Base-by-base conservation (phyloP, 2,329 filamentous ascomycete genomes). In the Colletotrichum tamarilloi region DNA sequence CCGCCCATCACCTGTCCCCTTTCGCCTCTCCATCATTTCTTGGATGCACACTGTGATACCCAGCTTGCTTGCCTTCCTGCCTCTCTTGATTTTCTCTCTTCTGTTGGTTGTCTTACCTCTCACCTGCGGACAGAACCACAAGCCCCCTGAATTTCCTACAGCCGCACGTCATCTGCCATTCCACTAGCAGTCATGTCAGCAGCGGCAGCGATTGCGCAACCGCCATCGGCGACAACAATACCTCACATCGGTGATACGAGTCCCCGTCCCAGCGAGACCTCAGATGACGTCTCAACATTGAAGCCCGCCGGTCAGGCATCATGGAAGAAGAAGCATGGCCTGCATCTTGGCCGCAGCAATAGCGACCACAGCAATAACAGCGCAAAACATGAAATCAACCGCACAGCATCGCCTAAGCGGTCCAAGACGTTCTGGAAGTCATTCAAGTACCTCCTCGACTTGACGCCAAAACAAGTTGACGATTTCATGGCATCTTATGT, bases 401-500 rank as follows among this genome's bases (percentile, higher is more conserved):
- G 67, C 55, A 71, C 67, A 28, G 56, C 62, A 8, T 53, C n/a
- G 11, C 81, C 86, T 4, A 86, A 86, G 74, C 83, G 87, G 52
- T 82, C 85, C 78, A 87, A 85, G 80, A 87, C 84, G 1, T 87
- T 89, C 72, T 81, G 85, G 79, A 81, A 81, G 63, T 84, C 87
- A 5, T 88, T 88, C 81, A 85, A 84, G 74, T 86, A 87, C 76
- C 82, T 89, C 55, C 81, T 82, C 72, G 82, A 86, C 75, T 80
- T 89, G 64, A 86, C 82, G 0, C 84, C 85, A 8, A 84, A 87
- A 77, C 80, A 89, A 74, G 86, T 89, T 3, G 85, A 88, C 67
- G 87, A 88, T 74, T 89, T 87, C 78, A 89, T 89, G 87, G 85
- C 85, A 2, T 89, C 87, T 5, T 89, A 89, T 74, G 83, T 87